Conservation (phyloP, 208 protist genomes). For the Crithidia expoeki region DNA sequence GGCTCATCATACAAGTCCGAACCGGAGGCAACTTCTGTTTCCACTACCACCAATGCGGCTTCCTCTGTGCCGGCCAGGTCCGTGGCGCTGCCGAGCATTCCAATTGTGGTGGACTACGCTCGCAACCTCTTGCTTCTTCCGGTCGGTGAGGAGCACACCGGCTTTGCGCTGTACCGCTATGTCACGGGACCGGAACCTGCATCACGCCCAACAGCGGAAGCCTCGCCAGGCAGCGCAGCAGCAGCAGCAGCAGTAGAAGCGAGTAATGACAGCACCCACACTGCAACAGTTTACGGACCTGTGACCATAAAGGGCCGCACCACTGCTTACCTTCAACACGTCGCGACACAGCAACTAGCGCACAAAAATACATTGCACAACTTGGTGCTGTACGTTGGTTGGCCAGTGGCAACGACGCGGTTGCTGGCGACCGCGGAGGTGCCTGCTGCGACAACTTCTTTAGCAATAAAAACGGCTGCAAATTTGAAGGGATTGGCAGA, state of each 20-base stretch:
- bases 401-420: slow-evolving; percentile 16
- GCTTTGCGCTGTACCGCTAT: slow-evolving; percentile 62
- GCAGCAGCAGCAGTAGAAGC: no score
- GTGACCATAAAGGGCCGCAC: slow-evolving; percentile 18
- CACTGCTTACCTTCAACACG: slow-evolving; percentile 30
- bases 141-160: slow-evolving; percentile 18
- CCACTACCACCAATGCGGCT: no score
- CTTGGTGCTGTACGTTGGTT: slow-evolving; percentile 46
- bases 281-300: background rate
- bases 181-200: slow-evolving; percentile 27
- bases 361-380: slow-evolving; percentile 53
- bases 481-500: no score
- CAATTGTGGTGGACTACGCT: slow-evolving; percentile 51
- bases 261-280: no score
- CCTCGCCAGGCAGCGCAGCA: background rate
- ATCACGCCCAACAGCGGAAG: background rate
- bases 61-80: no score
- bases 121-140: slow-evolving; percentile 43
- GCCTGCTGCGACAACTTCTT: background rate
- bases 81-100: slow-evolving; percentile 23
- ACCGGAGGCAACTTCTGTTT: no score
- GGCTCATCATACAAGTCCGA: no score
- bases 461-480: no score
- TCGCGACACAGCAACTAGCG: slow-evolving; percentile 38
- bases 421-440: background rate